Evolutionary conservation across 164 flowering plant genomes (phyloP), one percentile per base, ranked within the genome.

Genomic region (Sextonia rubra): DNA sequence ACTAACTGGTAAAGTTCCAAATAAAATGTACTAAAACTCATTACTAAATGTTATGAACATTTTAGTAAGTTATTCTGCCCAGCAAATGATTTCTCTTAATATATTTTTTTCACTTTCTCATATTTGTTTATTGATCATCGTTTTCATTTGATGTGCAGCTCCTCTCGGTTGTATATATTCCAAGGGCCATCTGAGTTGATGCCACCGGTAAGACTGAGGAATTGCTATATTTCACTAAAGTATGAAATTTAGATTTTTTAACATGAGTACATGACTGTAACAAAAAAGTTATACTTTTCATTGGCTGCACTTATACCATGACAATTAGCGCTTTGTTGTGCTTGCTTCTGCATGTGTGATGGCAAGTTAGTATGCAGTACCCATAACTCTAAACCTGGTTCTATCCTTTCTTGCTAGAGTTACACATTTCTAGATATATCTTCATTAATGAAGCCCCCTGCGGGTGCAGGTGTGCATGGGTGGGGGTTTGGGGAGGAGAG

Each of bases 181-280:
- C 97, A 96, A 87, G 99, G 99, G 60, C 98, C 99, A 67, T 17
- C 87, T 68, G 97, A 93, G 64, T 80, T 93, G 88, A 96, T 93
- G 97, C 97, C 89, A 47, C 88, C 85, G 27, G 98, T 96, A 85
- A 86, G 93, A 66, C 11, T 14, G 24, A n/a, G 52, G 47, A 17
- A 48, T 64, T 37, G 61, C 52, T 26, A 29, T 64, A 8, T 25
- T 26, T 64, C 22, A 9, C 24, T 24, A 61, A 20, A 61, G 6
- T 29, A 64, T 64, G 44, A 64, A 64, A 27, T 27, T 12, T 7
- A 1, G 7, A 64, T 30, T 64, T 27, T n/a, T 64, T 26, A 1
- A 15, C 20, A 8, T 25, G 67, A 32, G 44, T 17, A 15, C 20
- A 8, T 25, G 67, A 32, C 37, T 17, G 27, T 63, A 29, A 27